phyloP scores from a whole-genome alignment of 345 rosid genomes.

The Eutrema heterophyllum region DNA sequence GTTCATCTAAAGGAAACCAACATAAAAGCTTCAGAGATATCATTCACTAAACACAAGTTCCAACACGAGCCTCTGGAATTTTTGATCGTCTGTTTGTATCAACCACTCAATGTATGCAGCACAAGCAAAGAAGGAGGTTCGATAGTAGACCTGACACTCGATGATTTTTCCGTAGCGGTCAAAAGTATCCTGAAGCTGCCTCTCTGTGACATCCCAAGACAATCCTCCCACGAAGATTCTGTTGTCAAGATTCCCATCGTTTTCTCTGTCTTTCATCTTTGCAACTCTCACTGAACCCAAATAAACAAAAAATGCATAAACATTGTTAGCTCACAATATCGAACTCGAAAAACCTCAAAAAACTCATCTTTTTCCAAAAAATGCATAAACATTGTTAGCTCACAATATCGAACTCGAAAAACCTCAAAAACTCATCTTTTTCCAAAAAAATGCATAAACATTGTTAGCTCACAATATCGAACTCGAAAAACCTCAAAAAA shows the following conservation, averaged over 20 bases:
- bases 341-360: background rate
- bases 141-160: constrained; percentile 62
- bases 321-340: background rate
- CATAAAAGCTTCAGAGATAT: background rate
- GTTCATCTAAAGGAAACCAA: background rate
- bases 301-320: background rate
- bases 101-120: background rate
- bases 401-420: background rate
- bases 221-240: constrained; percentile 87
- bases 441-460: background rate
- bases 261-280: constrained; percentile 28
- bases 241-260: constrained; percentile 60
- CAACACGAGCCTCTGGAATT: background rate
- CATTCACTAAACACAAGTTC: background rate
- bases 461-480: background rate
- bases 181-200: constrained; percentile 74
- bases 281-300: constrained; percentile 6
- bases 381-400: background rate
- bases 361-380: background rate
- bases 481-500: background rate
- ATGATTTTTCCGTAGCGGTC: constrained; percentile 71
- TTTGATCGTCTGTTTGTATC: background rate
- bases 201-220: constrained; percentile 73
- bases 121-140: background rate
- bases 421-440: background rate